Evolutionary conservation across 129 eudicot genomes (phyloP), one percentile per base, ranked within the genome.

Genomic region (Erigeron canadensis): DNA sequence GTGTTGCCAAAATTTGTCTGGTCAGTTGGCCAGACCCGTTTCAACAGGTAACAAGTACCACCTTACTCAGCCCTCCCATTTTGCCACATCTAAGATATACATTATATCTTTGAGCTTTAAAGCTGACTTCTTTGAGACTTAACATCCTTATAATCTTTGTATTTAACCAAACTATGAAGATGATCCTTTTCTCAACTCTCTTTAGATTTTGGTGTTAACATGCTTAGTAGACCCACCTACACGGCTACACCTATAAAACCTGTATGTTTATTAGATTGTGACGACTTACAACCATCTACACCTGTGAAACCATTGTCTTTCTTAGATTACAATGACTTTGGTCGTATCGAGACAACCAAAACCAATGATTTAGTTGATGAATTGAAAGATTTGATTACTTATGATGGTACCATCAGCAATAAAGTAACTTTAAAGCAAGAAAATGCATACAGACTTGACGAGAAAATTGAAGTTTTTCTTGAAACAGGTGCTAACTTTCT

Each of bases 221-320:
- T 53, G 12, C 73, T 79, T 46, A 73, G 75, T 41, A 71, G 77
- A 39, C 71, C 82, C n/a, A n/a, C 51, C 51, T 54, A 42, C 53
- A n/a, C n/a, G n/a, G n/a, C 71, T 44, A 23, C 63, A 10, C 45
- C 34, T 64, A 21, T 68, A 45, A 81, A 81, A 73, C 70, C 72
- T 21, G 87, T 76, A 51, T 86, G 96, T 72, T 78, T 92, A 47
- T 69, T 91, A 84, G 95, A 92, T 78, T 64, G 68, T 74, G 84
- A 81, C 72, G 70, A 53, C 56, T 8, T 71, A 55, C 44, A 63
- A 22, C 58, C 63, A n/a, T 45, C 75, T 56, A 21, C 63, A 11
- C n/a, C 34, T 70, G 58, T 55, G 51, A 75, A 75, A 54, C 23
- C 64, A 22, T 81, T 71, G 45, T 84, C 97, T 69, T 79, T 87